These are phyloP conservation scores for Kodamaea sp. DNA, from an alignment of 1,139 yeast genomes.

Conservation along the genomic window DNA sequence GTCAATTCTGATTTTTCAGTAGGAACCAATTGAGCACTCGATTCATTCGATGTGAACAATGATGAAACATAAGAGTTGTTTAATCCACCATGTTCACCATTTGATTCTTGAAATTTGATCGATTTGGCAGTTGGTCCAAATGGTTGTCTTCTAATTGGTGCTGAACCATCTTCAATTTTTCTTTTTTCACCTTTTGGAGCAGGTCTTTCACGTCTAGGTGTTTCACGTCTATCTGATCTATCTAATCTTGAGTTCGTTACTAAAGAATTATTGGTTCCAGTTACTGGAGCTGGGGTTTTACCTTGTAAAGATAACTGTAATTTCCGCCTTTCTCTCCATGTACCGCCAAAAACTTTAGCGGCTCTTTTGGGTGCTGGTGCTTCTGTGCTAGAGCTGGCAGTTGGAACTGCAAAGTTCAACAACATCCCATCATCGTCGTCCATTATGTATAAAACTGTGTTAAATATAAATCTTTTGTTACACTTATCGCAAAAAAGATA, in stretches of 20 bases:
- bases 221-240: constrained; percentile 1
- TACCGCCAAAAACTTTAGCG: constrained; percentile 60
- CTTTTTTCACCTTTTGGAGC: constrained; percentile 2
- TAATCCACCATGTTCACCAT: constrained; percentile 49
- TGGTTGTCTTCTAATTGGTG: constrained; percentile 6
- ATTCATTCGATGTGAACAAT: constrained; percentile 71
- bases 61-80: constrained; percentile 74
- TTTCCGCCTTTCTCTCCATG: constrained; percentile 76
- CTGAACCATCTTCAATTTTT: constrained; percentile 3
- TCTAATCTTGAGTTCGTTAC: constrained; percentile 23
- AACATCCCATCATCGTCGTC: constrained; percentile 61
- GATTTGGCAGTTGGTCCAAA: constrained; percentile 23
- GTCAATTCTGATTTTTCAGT: constrained; percentile 22
- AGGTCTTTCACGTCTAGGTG: constrained; percentile 7
- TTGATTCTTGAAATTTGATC: constrained; percentile 35
- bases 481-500: too few species aligned
- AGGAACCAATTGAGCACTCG: constrained; percentile 26
- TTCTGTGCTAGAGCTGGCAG: constrained; percentile 14
- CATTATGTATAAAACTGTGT: constrained; percentile 11
- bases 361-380: constrained; percentile 9
- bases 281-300: constrained; percentile 30
- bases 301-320: constrained; percentile 49
- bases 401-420: constrained; percentile 55
- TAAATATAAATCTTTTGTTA: not conserved
- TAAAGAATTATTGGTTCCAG: constrained; percentile 38